Base-by-base conservation (phyloP, 768 basidiomycete species). In the Chalciporus pseudorubinellus region DNA sequence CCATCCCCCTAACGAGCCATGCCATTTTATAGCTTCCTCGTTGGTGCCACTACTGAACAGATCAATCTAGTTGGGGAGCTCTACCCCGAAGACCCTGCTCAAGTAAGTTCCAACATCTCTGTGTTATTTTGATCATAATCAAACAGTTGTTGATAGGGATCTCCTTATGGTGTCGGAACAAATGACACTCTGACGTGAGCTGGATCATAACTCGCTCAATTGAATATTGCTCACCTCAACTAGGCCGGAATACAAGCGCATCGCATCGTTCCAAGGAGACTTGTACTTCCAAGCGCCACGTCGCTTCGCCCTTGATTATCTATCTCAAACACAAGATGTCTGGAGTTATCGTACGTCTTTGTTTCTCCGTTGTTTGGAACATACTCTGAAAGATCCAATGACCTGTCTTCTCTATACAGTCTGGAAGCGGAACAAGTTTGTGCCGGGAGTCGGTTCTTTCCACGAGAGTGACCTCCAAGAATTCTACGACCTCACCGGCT, bases 241-340 rank as follows among this genome's bases (percentile, higher is more conserved):
- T 40, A 73, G 72, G 2, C 73, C 74, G 4, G 46, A 77, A 56
- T 75, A 61, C 57, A 76, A 75, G 51, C 70, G 76, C 3, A 50
- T 74, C 7, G 68, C 74, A 1, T 70, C 73, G 0, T 49, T 74
- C 22, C 65, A 65, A 40, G 74, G 75, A 1, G 75, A 77, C 51
- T 41, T 61, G 6, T 44, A 51, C 11, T 74, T 73, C 55, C 65
- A 72, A 26, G n/a, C n/a, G n/a, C 60, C 50, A 5, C 52, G 52
- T n/a, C 50, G 50, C 8, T 58, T 49, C 13, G 12, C 46, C 0
- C 29, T 60, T 28, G 44, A 39, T 18, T 41, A 51, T 20, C 33
- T 59, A 2, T 61, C 60, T 26, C 26, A 11, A 2, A 61, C 50
- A 1, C 59, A 61, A 39, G n/a, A 49, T 14, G 51, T 54, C 12